Evolutionary conservation across 768 basidiomycete genomes (phyloP).

Genomic region (Hygrocybe coccinea): DNA sequence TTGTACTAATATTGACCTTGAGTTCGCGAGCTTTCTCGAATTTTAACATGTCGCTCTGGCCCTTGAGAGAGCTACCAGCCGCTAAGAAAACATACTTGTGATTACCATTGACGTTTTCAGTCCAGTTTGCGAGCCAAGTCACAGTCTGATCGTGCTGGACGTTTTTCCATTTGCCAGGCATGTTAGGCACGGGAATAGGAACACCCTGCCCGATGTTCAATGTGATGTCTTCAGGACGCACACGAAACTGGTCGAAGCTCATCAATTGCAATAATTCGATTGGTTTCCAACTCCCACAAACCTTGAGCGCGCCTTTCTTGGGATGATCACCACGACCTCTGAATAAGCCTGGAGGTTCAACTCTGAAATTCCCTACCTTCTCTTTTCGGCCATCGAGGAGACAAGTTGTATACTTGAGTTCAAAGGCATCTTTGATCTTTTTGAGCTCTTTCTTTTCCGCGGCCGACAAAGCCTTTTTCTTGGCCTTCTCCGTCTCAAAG

Average conservation of each 20-base stretch:
- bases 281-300: slow-evolving; percentile 28
- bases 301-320: slow-evolving; percentile 93
- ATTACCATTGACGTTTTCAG: slow-evolving; percentile 93
- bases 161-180: slow-evolving; percentile 86
- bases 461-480: slow-evolving; percentile 79
- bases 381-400: slow-evolving; percentile 95
- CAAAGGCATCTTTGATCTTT: slow-evolving; percentile 75
- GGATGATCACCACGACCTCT: slow-evolving; percentile 98
- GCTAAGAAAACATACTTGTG: slow-evolving; percentile 98
- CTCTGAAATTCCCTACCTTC: slow-evolving; percentile 96
- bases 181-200: slow-evolving; percentile 80
- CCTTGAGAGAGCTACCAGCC: slow-evolving; percentile 95
- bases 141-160: slow-evolving; percentile 92
- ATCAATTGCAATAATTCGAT: neutral
- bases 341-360: slow-evolving; percentile 98
- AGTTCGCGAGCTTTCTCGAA: slow-evolving; percentile 97
- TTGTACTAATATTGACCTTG: slow-evolving; percentile 53
- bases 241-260: slow-evolving; percentile 55
- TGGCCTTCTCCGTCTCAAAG: slow-evolving; percentile 87
- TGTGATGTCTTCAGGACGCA: slow-evolving; percentile 92
- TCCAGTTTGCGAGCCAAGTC: slow-evolving; percentile 99
- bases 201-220: slow-evolving; percentile 83
- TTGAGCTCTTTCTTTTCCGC: slow-evolving; percentile 92
- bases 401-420: slow-evolving; percentile 81
- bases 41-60: slow-evolving; percentile 95